phyloP scores from a whole-genome alignment of 768 basidiomycete species.

The Russula sp. region DNA sequence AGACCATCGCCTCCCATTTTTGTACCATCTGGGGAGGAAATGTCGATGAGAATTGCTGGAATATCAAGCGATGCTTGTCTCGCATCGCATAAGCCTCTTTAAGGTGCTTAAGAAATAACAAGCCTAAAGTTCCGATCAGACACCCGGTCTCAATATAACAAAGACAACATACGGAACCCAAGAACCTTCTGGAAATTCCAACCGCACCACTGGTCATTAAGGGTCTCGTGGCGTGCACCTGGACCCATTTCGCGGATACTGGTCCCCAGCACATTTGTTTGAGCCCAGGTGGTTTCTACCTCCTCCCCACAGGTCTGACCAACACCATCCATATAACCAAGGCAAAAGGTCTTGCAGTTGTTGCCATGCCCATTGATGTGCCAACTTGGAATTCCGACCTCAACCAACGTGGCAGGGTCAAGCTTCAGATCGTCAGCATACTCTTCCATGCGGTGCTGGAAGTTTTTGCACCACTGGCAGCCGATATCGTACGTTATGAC shows the following conservation, averaged over 20 bases:
- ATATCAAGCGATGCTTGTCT: background rate
- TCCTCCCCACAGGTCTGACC: slow-evolving; percentile 25
- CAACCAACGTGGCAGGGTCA: background rate
- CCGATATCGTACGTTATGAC: slow-evolving; percentile 5
- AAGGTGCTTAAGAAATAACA: background rate
- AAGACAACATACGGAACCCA: background rate
- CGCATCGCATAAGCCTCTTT: background rate
- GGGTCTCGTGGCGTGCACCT: slow-evolving; percentile 13
- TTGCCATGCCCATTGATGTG: slow-evolving; percentile 23
- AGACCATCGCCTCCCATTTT: background rate
- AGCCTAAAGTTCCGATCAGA: background rate
- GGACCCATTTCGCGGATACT: slow-evolving; percentile 21
- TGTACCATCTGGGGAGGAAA: background rate
- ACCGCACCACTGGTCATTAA: slow-evolving; percentile 15
- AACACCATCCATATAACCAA: slow-evolving; percentile 14
- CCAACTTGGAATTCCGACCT: slow-evolving; percentile 6
- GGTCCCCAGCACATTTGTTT: slow-evolving; percentile 10
- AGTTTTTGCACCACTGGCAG: slow-evolving; percentile 9
- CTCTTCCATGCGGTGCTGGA: background rate
- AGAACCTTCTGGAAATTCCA: slow-evolving; percentile 20
- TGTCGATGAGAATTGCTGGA: background rate
- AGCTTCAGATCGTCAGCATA: background rate
- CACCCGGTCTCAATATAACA: too few species aligned
- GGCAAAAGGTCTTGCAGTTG: slow-evolving; percentile 22
- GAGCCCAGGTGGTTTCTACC: slow-evolving; percentile 23